Conservation (phyloP, 129 eudicot genomes). For the Mikania micrantha region DNA sequence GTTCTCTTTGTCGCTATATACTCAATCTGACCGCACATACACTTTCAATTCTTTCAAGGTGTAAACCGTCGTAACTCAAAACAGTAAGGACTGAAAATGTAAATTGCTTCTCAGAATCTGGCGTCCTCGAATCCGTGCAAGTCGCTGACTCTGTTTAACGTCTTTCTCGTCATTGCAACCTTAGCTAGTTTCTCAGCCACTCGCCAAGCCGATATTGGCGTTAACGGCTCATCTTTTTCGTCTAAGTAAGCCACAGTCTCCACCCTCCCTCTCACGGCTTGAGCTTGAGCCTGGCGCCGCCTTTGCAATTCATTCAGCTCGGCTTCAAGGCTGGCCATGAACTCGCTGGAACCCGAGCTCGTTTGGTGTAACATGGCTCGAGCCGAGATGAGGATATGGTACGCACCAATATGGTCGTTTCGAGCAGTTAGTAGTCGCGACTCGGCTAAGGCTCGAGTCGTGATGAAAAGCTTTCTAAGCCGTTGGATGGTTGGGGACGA, state of each 20-base stretch:
- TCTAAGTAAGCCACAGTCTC: slow-evolving; percentile 22
- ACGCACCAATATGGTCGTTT: slow-evolving; percentile 59
- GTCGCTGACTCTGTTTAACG: slow-evolving; percentile 82
- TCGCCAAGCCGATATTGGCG: slow-evolving; percentile 97
- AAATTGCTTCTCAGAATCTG: slow-evolving; percentile 46
- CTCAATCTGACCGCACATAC: slow-evolving; percentile 22
- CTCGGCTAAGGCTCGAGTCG: slow-evolving; percentile 86
- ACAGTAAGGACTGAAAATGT: slow-evolving; percentile 11
- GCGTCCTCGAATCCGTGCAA: slow-evolving; percentile 98
- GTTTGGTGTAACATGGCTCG: slow-evolving; percentile 48
- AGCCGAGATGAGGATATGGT: slow-evolving; percentile 60
- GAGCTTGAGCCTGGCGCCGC: slow-evolving; percentile 32
- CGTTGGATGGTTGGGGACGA: slow-evolving; percentile 50
- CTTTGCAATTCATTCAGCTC: slow-evolving; percentile 51
- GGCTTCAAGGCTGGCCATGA: slow-evolving; percentile 41
- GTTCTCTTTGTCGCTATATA: slow-evolving; percentile 39
- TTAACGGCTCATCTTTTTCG: slow-evolving; percentile 76
- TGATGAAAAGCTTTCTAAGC: slow-evolving; percentile 46
- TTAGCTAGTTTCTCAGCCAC: slow-evolving; percentile 93
- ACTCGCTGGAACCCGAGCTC: slow-evolving; percentile 42
- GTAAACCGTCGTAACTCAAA: not conserved
- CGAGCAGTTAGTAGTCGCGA: slow-evolving; percentile 42
- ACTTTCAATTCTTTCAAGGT: not conserved
- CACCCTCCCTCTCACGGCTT: not conserved
- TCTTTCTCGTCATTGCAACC: slow-evolving; percentile 87